Conservation (phyloP, 495 filamentous ascomycete species). For the Hypoxylon crocopeplum region DNA sequence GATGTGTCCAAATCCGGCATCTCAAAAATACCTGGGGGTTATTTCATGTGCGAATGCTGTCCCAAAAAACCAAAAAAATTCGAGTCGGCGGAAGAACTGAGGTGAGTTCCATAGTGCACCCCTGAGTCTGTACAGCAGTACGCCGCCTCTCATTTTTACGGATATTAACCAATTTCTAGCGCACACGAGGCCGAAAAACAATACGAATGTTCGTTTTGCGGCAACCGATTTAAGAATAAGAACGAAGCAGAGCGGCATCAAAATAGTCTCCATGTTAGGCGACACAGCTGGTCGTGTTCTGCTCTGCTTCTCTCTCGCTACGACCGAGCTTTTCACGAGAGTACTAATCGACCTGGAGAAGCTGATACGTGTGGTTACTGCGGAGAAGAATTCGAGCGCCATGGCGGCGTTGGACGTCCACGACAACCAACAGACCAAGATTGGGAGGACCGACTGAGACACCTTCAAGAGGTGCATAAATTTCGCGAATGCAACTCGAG, state of each 20-base stretch:
- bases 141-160: not conserved
- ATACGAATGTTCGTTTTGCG: slow-evolving; percentile 89
- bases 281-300: slow-evolving; percentile 98
- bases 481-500: slow-evolving; percentile 97
- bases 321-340: slow-evolving; percentile 85
- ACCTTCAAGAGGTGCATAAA: slow-evolving; percentile 90
- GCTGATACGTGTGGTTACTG: slow-evolving; percentile 94
- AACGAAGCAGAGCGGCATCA: slow-evolving; percentile 98
- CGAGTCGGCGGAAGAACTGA: slow-evolving; percentile 82
- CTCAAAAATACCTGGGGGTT: slow-evolving; percentile 53
- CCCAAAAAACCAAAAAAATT: slow-evolving; percentile 99
- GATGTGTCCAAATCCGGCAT: slow-evolving; percentile 52
- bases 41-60: slow-evolving; percentile 94
- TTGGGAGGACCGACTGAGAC: slow-evolving; percentile 84
- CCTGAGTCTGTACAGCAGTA: not conserved
- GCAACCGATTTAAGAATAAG: slow-evolving; percentile 98
- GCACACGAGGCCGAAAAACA: slow-evolving; percentile 92
- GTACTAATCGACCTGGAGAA: slow-evolving; percentile 62
- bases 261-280: slow-evolving; percentile 91
- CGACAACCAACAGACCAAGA: slow-evolving; percentile 61
- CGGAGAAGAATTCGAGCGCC: slow-evolving; percentile 86
- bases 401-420: slow-evolving; percentile 49
- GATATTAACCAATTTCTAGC: slow-evolving; percentile 42
- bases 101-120: slow-evolving; percentile 64
- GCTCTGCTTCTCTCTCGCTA: slow-evolving; percentile 69